Evolutionary conservation across 1,284 basidiomycete species (phyloP).

Genomic region (Prillingera fragicola): DNA sequence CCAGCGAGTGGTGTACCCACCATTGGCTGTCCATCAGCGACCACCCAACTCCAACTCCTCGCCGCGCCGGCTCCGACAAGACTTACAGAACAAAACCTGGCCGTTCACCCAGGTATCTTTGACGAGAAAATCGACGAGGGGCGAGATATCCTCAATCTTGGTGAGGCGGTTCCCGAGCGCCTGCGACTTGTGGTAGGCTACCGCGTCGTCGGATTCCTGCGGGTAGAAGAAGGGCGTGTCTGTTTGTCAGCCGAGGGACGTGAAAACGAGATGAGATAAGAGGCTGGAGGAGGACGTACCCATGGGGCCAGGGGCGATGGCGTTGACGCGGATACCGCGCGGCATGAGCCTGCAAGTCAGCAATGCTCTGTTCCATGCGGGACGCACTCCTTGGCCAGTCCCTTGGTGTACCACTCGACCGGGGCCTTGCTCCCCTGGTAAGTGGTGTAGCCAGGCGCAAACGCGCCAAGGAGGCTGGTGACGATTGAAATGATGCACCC

Average conservation of each 20-base stretch:
- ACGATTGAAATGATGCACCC: conserved; percentile 24
- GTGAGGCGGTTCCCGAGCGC: conserved; percentile 15
- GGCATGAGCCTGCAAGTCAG: conserved; percentile 8
- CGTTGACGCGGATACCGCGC: conserved; percentile 18
- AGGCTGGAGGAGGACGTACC: conserved; percentile 2
- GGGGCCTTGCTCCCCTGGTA: conserved; percentile 29
- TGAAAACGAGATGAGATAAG: too few species aligned
- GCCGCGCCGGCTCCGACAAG: neutral
- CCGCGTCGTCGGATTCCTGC: conserved; percentile 12
- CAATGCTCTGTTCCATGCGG: neutral
- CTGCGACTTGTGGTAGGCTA: conserved; percentile 18
- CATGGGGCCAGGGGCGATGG: conserved; percentile 18
- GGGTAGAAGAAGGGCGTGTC: conserved; percentile 24
- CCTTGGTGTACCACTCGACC: conserved; percentile 27
- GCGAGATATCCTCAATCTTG: conserved; percentile 16
- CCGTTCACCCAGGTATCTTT: conserved; percentile 20
- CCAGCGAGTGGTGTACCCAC: conserved; percentile 20
- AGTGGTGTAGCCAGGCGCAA: conserved; percentile 21
- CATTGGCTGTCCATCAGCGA: conserved; percentile 14
- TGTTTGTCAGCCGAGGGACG: neutral
- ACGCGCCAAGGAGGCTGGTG: conserved; percentile 20
- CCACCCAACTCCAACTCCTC: neutral
- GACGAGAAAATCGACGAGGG: conserved; percentile 13
- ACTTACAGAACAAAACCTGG: conserved; percentile 19
- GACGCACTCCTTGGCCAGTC: conserved; percentile 22